Evolutionary conservation across 495 filamentous ascomycete species (phyloP).

Genomic region (Penicillium cosmopolitanum): DNA sequence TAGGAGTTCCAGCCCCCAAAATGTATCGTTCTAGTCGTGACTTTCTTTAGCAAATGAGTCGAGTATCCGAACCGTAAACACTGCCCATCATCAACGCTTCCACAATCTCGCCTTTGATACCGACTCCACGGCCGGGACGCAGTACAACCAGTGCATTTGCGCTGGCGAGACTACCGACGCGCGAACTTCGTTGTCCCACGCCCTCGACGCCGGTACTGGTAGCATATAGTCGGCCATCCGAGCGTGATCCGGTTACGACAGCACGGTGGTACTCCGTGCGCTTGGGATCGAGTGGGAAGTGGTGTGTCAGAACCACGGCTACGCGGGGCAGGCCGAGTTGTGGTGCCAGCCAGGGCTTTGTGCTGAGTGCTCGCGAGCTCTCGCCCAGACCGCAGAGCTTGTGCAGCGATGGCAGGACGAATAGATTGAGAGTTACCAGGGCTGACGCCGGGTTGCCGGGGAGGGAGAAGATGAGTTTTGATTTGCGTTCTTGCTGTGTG

Average conservation of each 20-base stretch:
- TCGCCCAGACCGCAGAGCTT: constrained; percentile 56
- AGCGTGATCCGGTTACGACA: constrained; percentile 57
- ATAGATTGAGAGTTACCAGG: constrained; percentile 89
- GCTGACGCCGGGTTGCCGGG: constrained; percentile 95
- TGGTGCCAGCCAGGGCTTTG: constrained; percentile 28
- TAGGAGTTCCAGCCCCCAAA: constrained; percentile 20
- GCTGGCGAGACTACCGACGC: constrained; percentile 81
- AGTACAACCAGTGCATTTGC: constrained; percentile 87
- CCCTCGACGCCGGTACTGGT: constrained; percentile 75
- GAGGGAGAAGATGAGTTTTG: constrained; percentile 82
- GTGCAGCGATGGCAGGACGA: constrained; percentile 87
- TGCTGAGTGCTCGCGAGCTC: constrained; percentile 28
- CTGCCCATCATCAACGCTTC: constrained; percentile 67
- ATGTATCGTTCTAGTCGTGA: constrained; percentile 13
- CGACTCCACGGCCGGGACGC: constrained; percentile 55
- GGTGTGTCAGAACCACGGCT: constrained; percentile 69
- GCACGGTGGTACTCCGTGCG: constrained; percentile 90
- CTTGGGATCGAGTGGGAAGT: constrained; percentile 69
- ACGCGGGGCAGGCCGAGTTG: constrained; percentile 70
- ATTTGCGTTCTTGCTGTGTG: constrained; percentile 56
- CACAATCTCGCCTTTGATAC: constrained; percentile 56
- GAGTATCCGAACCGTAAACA: constrained; percentile 33
- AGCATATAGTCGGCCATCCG: constrained; percentile 73
- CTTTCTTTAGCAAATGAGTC: constrained; percentile 27
- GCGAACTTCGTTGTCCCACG: constrained; percentile 77